phyloP scores from a whole-genome alignment of 2,329 filamentous ascomycete species.

The Penicillium decumbens region DNA sequence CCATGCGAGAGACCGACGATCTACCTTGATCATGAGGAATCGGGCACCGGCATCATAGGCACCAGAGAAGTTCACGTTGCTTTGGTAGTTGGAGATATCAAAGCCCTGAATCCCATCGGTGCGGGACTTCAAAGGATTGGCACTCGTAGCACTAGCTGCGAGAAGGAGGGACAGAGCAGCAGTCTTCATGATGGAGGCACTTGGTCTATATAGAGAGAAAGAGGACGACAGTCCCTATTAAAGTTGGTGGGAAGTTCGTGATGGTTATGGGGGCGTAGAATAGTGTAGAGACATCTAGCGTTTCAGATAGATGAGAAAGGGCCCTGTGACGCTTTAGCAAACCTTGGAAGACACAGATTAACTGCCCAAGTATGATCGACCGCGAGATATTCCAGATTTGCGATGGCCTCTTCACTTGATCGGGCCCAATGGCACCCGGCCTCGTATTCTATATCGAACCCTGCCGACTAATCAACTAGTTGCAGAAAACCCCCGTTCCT shows the following conservation, averaged over 20 bases:
- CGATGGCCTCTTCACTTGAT: no score
- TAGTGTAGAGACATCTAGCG: not conserved
- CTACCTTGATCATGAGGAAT: slow-evolving; percentile 35
- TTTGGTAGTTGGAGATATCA: slow-evolving; percentile 32
- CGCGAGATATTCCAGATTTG: not conserved
- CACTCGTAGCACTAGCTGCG: slow-evolving; percentile 17
- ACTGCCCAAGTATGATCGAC: not conserved
- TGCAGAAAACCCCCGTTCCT: not conserved
- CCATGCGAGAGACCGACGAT: no score
- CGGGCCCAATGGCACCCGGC: not conserved
- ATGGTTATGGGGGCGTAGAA: no score
- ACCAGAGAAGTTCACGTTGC: slow-evolving; percentile 25
- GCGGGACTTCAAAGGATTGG: slow-evolving; percentile 13
- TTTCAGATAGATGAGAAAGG: not conserved
- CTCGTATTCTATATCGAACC: not conserved
- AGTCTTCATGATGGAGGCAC: slow-evolving; percentile 16
- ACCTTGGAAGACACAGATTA: no score
- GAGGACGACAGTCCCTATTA: not conserved
- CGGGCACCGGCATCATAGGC: slow-evolving; percentile 29
- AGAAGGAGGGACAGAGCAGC: slow-evolving; percentile 14
- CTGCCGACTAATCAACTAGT: not conserved
- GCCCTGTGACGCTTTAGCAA: no score
- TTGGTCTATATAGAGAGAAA: not conserved
- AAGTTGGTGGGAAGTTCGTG: no score
- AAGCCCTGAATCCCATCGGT: slow-evolving; percentile 28